These are phyloP conservation scores for Cicer bijugum DNA, from an alignment of 306 rosid genomes.

Conservation along the genomic window DNA sequence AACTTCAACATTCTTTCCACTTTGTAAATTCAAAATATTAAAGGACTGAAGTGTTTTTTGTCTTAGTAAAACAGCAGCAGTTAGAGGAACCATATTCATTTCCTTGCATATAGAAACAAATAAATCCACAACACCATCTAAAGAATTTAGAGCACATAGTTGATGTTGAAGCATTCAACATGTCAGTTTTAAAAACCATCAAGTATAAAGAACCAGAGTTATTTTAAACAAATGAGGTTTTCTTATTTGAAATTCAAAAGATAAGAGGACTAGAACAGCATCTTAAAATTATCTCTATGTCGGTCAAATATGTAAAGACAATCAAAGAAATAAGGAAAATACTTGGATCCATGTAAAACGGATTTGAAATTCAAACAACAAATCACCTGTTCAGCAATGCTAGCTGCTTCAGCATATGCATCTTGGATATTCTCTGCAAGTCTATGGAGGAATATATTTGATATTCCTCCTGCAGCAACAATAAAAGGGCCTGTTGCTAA, in stretches of 20 bases:
- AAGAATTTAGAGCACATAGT: constrained; percentile 9
- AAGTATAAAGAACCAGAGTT: constrained; percentile 14
- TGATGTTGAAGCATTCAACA: constrained; percentile 14
- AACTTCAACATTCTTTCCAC: constrained; percentile 30
- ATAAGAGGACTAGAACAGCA: constrained; percentile 17
- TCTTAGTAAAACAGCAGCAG: constrained; percentile 8
- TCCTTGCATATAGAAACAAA: constrained; percentile 14
- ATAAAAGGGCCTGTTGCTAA: constrained; percentile 95
- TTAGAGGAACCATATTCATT: neutral
- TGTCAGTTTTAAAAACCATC: constrained; percentile 2
- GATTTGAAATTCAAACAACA: constrained; percentile 36
- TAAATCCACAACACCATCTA: constrained; percentile 18
- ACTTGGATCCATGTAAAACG: constrained; percentile 23
- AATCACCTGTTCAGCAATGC: constrained; percentile 97
- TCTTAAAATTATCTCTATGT: constrained; percentile 20
- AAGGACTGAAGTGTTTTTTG: constrained; percentile 19
- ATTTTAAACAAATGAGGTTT: constrained; percentile 12
- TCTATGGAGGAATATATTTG: constrained; percentile 95
- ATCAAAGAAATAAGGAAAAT: constrained; percentile 30
- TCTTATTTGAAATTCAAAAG: constrained; percentile 27
- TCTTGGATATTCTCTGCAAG: constrained; percentile 99
- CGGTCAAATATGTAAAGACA: constrained; percentile 10
- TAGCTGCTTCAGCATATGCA: constrained; percentile 99
- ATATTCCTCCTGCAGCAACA: constrained; percentile 98
- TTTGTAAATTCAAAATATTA: constrained; percentile 23